Base-by-base conservation (phyloP, 257 asterid genomes). In the Cynanchum wilfordii region DNA sequence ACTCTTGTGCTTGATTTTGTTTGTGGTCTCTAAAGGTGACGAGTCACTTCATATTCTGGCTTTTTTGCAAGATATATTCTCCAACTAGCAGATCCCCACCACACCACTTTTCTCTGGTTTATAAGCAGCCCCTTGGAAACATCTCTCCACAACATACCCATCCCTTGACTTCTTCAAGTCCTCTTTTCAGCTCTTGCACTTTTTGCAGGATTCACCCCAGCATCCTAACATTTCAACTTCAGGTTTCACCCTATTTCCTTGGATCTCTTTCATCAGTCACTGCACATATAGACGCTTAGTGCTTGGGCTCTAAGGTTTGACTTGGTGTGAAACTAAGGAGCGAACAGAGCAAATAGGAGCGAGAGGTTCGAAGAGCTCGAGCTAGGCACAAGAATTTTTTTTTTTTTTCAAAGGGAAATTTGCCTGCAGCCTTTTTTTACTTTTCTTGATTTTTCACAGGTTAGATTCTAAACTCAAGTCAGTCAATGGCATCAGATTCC, bases 21-120 rank as follows among this genome's bases (percentile, higher is more conserved):
- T 77, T 86, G 92, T 87, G 93, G 91, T 84, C 66, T 77, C 72
- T 56, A 83, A 77, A 76, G 73, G 29, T 67, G 86, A 81, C 71
- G 87, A 73, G 85, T 86, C 94, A 79, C 87, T 78, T 80, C 64
- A 69, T 73, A 75, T 82, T 81, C 85, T 76, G 71, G 70, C 83
- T 77, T 78, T 80, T 80, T 80, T 70, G 75, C 76, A 75, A 77
- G 64, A 73, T 77, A 79, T 83, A 82, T 85, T 84, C 88, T 70
- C 81, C 86, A 80, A 73, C 86, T 81, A 74, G 84, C 86, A 77
- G 13, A 70, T 68, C 86, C 88, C 86, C 88, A 84, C 85, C 77
- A 63, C 75, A 84, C 85, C 77, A 63, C 75, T 55, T 79, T 78
- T 73, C 52, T 78, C 62, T 56, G 81, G 78, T 76, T 69, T 89